phyloP scores from a whole-genome alignment of 345 rosid genomes.

The Eucalyptus pauciflora region DNA sequence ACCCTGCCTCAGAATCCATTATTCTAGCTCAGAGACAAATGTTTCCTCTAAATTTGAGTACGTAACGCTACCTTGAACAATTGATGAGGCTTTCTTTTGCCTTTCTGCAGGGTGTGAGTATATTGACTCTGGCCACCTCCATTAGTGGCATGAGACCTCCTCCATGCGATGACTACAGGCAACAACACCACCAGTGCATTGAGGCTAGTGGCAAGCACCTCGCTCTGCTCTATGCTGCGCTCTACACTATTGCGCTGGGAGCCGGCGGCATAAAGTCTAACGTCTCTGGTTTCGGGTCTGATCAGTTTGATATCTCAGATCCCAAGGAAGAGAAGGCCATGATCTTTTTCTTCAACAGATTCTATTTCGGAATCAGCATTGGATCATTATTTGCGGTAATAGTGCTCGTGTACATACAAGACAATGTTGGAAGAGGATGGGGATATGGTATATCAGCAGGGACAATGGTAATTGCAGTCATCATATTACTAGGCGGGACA shows the following conservation, averaged over 20 bases:
- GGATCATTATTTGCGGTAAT: slow-evolving; percentile 77
- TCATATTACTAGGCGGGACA: slow-evolving; percentile 48
- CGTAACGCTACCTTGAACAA: not conserved
- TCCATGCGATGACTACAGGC: slow-evolving; percentile 43
- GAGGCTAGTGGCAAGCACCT: slow-evolving; percentile 64
- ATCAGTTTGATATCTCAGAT: slow-evolving; percentile 63
- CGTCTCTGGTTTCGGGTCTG: slow-evolving; percentile 90
- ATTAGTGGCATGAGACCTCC: slow-evolving; percentile 78
- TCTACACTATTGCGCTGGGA: slow-evolving; percentile 71
- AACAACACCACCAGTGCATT: slow-evolving; percentile 45
- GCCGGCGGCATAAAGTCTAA: slow-evolving; percentile 92
- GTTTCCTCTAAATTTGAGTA: not conserved
- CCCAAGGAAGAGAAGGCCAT: slow-evolving; percentile 77
- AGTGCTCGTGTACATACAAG: slow-evolving; percentile 78
- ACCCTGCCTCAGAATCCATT: not conserved
- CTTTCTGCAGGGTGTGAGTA: slow-evolving; percentile 42
- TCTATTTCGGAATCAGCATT: slow-evolving; percentile 55
- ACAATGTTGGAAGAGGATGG: slow-evolving; percentile 88
- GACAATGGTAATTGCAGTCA: slow-evolving; percentile 61
- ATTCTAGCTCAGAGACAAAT: not conserved
- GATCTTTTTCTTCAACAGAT: slow-evolving; percentile 71
- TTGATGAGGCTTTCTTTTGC: not conserved
- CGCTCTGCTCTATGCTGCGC: slow-evolving; percentile 64
- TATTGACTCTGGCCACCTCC: slow-evolving; percentile 60
- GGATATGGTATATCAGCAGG: slow-evolving; percentile 88